These are phyloP conservation scores for Amanita muscaria DNA, from an alignment of 768 basidiomycete genomes.

Conservation along the genomic window DNA sequence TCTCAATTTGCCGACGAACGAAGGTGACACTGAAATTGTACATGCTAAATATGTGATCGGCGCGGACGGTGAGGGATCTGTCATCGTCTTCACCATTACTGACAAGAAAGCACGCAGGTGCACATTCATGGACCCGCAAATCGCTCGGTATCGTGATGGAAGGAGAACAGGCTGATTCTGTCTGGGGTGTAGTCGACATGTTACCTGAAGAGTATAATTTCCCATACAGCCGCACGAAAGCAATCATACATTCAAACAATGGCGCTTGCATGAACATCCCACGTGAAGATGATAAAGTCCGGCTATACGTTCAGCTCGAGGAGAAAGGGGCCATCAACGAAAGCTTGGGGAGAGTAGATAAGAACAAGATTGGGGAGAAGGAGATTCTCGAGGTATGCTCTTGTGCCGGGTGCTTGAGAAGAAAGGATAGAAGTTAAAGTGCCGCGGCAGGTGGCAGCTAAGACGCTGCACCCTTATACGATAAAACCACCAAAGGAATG, in stretches of 20 bases:
- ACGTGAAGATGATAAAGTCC: conserved; percentile 56
- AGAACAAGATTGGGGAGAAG: conserved; percentile 38
- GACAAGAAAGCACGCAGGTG: conserved; percentile 35
- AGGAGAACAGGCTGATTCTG: conserved; percentile 67
- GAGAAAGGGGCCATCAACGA: conserved; percentile 37
- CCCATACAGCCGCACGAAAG: conserved; percentile 63
- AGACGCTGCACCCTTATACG: conserved; percentile 47
- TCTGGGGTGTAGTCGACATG: conserved; percentile 80
- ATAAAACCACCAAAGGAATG: conserved; percentile 39
- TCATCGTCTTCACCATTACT: background rate
- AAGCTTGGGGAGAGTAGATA: conserved; percentile 44
- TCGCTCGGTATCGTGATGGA: conserved; percentile 58
- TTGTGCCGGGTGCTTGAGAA: conserved; percentile 12
- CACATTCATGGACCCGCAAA: conserved; percentile 80
- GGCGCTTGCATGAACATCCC: conserved; percentile 72
- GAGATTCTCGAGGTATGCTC: conserved; percentile 46
- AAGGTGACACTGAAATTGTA: conserved; percentile 46
- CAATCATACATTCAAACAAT: conserved; percentile 57
- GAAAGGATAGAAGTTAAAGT: too few relatives aligned
- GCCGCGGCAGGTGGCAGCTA: conserved; percentile 37
- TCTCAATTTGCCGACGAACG: conserved; percentile 25
- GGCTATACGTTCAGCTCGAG: conserved; percentile 63
- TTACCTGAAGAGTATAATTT: conserved; percentile 67
- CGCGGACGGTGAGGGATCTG: conserved; percentile 47
- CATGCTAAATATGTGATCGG: conserved; percentile 71